These are phyloP conservation scores for Lactifluus hygrophoroides DNA, from an alignment of 768 basidiomycete genomes.

Conservation along the genomic window DNA sequence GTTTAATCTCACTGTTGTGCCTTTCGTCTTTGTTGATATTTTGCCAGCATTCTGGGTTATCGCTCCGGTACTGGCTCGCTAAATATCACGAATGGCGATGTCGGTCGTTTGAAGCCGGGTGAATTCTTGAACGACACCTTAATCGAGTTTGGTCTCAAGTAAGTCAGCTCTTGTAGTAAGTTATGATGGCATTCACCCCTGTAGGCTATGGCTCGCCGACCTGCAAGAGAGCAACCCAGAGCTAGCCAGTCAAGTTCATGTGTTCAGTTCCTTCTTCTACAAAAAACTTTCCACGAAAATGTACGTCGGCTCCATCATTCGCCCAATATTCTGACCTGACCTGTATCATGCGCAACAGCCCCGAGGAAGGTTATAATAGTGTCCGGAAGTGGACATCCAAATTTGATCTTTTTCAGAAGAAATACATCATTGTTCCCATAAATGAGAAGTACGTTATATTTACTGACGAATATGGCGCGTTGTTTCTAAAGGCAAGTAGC, in stretches of 20 bases:
- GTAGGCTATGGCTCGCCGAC: conserved; percentile 61
- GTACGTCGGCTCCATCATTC: conserved; percentile 29
- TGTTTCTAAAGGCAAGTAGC: conserved; percentile 34
- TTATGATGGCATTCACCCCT: neutral
- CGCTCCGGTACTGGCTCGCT: conserved; percentile 69
- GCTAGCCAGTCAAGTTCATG: conserved; percentile 66
- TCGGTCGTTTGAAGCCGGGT: conserved; percentile 60
- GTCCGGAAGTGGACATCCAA: conserved; percentile 94
- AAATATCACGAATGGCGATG: conserved; percentile 73
- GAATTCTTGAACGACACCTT: conserved; percentile 95
- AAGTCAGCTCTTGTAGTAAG: conserved; percentile 24
- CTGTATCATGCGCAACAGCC: conserved; percentile 24
- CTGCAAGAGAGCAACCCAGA: conserved; percentile 47
- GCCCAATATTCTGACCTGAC: neutral
- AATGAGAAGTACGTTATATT: conserved; percentile 73
- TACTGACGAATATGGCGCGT: neutral
- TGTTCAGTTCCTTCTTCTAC: conserved; percentile 98
- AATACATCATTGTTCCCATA: conserved; percentile 90
- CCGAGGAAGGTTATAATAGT: conserved; percentile 65
- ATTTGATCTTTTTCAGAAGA: conserved; percentile 82
- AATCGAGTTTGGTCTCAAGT: conserved; percentile 96
- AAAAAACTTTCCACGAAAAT: conserved; percentile 77
- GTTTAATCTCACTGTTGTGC: neutral
- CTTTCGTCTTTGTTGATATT: neutral
- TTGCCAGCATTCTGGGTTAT: conserved; percentile 61